Conservation (phyloP, 2,329 filamentous ascomycete genomes). For the Sclerotiophoma versabilis region DNA sequence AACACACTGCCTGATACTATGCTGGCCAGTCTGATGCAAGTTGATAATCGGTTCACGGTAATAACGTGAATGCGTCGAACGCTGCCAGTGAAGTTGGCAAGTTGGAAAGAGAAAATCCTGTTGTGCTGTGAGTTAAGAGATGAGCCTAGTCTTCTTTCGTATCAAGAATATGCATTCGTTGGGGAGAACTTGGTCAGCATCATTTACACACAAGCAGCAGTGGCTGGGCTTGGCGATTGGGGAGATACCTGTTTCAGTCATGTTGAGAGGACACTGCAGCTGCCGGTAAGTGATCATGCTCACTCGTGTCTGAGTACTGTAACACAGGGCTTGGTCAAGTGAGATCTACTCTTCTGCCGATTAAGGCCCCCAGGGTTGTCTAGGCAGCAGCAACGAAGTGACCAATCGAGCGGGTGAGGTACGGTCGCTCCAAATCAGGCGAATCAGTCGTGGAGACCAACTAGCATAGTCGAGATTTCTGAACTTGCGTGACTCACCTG, state of each 20-base stretch:
- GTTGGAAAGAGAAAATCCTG: neutral
- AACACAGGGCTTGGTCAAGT: too few relatives aligned
- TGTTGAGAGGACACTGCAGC: neutral
- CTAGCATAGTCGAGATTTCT: too few relatives aligned
- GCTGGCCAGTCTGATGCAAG: neutral
- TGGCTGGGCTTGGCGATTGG: conserved; percentile 3
- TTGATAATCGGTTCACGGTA: neutral
- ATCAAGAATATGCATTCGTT: neutral
- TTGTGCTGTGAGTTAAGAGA: neutral
- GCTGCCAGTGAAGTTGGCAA: neutral
- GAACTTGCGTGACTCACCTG: too few relatives aligned
- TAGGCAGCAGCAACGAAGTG: neutral
- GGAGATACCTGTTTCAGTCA: neutral
- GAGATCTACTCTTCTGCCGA: too few relatives aligned
- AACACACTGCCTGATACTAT: conserved; percentile 44
- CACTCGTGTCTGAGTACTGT: neutral
- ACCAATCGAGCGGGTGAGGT: too few relatives aligned
- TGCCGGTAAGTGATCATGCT: neutral
- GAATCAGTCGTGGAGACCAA: too few relatives aligned
- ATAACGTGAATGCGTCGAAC: neutral
- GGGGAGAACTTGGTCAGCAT: neutral
- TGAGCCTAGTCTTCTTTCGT: neutral
- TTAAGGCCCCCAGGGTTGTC: neutral
- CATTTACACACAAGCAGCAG: conserved; percentile 6
- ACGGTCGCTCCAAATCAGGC: too few relatives aligned